These are phyloP conservation scores for Myriosclerotinia duriaeana DNA, from an alignment of 2,329 filamentous ascomycete species.

Conservation along the genomic window DNA sequence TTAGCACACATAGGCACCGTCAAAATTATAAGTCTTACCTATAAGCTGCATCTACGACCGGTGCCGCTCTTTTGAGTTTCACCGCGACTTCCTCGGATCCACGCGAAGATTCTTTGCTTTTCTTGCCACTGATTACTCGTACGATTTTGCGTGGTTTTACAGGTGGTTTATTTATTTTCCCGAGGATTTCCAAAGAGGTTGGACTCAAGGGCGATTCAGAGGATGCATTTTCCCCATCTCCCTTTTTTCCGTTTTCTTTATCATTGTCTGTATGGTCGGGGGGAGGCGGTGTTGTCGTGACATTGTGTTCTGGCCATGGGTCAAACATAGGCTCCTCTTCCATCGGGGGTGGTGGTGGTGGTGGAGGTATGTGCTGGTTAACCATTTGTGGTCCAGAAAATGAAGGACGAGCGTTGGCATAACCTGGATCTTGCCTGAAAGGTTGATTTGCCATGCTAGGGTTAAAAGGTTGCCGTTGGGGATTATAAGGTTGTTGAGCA, in stretches of 20 bases:
- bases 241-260: constrained; percentile 16
- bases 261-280: constrained; percentile 8
- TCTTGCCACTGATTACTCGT: constrained; percentile 28
- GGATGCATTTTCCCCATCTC: constrained; percentile 1
- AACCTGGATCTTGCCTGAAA: constrained; percentile 38
- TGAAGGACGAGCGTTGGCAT: constrained; percentile 36
- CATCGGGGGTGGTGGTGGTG: constrained; percentile 11
- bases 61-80: constrained; percentile 41
- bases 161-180: constrained; percentile 29
- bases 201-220: constrained; percentile 31
- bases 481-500: constrained; percentile 38
- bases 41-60: constrained; percentile 45
- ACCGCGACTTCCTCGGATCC: constrained; percentile 41
- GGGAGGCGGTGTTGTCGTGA: constrained; percentile 20
- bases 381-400: constrained; percentile 32
- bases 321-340: constrained; percentile 18
- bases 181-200: constrained; percentile 37
- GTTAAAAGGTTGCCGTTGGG: constrained; percentile 24
- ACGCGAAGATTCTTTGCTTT: constrained; percentile 32
- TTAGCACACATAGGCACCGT: constrained; percentile 29
- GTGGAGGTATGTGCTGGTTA: constrained; percentile 16
- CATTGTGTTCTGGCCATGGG: constrained; percentile 22
- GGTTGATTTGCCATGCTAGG: constrained; percentile 22
- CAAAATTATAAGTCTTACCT: constrained; percentile 32
- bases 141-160: constrained; percentile 26